Evolutionary conservation across 2,329 filamentous ascomycete genomes (phyloP).

Genomic region (Graphilbum fragrans): DNA sequence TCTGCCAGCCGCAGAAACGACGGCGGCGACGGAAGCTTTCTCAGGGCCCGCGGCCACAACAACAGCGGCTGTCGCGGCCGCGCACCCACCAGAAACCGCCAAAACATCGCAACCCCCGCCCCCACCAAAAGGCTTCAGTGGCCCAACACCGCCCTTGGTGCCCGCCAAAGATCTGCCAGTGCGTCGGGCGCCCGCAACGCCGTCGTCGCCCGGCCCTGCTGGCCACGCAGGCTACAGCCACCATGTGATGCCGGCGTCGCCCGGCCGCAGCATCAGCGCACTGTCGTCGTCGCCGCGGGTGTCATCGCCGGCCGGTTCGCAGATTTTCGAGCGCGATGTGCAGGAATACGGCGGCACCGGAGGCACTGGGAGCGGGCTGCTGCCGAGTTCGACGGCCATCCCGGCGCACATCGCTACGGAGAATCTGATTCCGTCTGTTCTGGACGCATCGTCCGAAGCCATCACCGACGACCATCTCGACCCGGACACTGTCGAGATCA

Average conservation of each 20-base stretch:
- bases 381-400: slow-evolving; percentile 74
- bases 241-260: slow-evolving; percentile 46
- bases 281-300: slow-evolving; percentile 62
- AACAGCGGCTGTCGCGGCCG: background rate
- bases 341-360: slow-evolving; percentile 46
- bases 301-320: slow-evolving; percentile 63
- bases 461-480: slow-evolving; percentile 80
- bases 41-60: slow-evolving; percentile 17
- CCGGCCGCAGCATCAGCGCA: slow-evolving; percentile 35
- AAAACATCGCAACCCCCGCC: slow-evolving; percentile 15
- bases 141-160: background rate
- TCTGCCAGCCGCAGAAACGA: background rate
- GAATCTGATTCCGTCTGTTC: slow-evolving; percentile 81
- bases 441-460: slow-evolving; percentile 82
- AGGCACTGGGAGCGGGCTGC: slow-evolving; percentile 19
- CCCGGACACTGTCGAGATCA: slow-evolving; percentile 83
- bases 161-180: background rate
- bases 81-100: slow-evolving; percentile 8
- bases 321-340: slow-evolving; percentile 91
- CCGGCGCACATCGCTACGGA: slow-evolving; percentile 89
- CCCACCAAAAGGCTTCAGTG: too few species aligned
- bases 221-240: slow-evolving; percentile 1
- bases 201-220: slow-evolving; percentile 15
- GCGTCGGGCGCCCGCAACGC: background rate
- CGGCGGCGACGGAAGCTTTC: slow-evolving; percentile 5